These are phyloP conservation scores for Pleodorina starrii DNA, from an alignment of 139 green algal species.

Conservation along the genomic window DNA sequence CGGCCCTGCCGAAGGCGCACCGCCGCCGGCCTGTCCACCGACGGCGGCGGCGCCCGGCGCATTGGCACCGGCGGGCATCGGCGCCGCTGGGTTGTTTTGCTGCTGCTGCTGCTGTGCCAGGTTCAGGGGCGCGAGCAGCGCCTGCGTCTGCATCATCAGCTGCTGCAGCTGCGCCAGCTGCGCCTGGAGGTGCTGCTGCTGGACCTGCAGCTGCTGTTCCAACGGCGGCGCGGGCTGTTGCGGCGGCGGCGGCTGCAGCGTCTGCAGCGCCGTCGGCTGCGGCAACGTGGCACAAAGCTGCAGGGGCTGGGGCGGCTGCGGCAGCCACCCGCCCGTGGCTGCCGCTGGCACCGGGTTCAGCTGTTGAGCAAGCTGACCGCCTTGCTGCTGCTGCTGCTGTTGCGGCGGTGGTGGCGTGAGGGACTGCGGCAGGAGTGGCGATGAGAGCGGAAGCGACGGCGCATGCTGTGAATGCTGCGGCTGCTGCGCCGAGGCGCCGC, in stretches of 20 bases:
- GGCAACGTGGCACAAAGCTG: background rate
- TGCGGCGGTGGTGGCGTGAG: background rate
- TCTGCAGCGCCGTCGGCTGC: background rate
- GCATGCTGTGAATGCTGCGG: background rate
- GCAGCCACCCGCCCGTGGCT: background rate
- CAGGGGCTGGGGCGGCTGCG: background rate
- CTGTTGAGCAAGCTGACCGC: background rate
- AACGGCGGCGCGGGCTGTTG: background rate
- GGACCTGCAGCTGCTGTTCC: slow-evolving; percentile 6
- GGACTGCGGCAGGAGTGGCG: background rate
- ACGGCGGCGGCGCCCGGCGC: too few relatives aligned
- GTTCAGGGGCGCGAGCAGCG: background rate
- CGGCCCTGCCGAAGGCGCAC: too few relatives aligned
- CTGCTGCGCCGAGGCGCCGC: background rate
- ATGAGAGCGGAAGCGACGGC: background rate
- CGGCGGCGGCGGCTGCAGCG: background rate
- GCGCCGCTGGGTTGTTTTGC: too few relatives aligned
- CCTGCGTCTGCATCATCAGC: background rate
- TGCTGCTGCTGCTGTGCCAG: too few relatives aligned
- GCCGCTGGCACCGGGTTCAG: background rate
- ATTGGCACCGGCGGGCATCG: too few relatives aligned
- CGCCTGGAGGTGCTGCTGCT: slow-evolving; percentile 8
- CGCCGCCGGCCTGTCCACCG: too few relatives aligned
- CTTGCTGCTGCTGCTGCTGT: slow-evolving; percentile 33
- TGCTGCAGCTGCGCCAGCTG: slow-evolving; percentile 2